Conservation (phyloP, 768 basidiomycete genomes). For the Pleurotus tuoliensis region DNA sequence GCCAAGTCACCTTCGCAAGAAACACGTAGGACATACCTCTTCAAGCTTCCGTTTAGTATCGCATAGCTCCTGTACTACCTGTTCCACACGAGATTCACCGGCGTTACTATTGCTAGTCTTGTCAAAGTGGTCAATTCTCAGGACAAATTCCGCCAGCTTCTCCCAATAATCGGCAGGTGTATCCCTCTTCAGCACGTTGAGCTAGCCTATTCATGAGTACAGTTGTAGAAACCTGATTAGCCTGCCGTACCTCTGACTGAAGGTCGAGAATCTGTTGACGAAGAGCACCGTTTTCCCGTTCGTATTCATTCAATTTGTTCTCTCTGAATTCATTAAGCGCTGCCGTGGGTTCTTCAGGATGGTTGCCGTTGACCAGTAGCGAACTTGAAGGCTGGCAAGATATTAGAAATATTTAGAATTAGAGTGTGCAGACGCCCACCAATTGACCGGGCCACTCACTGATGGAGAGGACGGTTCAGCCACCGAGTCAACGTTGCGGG, state of each 20-base stretch:
- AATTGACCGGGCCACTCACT: slow-evolving; percentile 68
- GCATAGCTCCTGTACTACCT: background rate
- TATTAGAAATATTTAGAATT: slow-evolving; percentile 42
- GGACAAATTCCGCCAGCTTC: background rate
- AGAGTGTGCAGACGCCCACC: slow-evolving; percentile 58
- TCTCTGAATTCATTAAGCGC: slow-evolving; percentile 39
- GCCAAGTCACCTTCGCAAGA: slow-evolving; percentile 12
- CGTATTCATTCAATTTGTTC: slow-evolving; percentile 43
- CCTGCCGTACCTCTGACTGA: no score
- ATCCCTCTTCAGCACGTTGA: no score
- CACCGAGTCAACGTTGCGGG: slow-evolving; percentile 44
- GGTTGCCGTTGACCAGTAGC: slow-evolving; percentile 32
- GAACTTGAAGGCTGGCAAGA: slow-evolving; percentile 35
- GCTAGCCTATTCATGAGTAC: no score
- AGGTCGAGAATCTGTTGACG: no score
- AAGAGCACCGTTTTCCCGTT: slow-evolving; percentile 40
- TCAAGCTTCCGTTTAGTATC: slow-evolving; percentile 40
- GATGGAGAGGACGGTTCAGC: slow-evolving; percentile 58
- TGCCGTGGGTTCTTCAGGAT: slow-evolving; percentile 21
- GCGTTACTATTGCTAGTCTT: background rate
- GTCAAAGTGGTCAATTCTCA: background rate
- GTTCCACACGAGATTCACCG: slow-evolving; percentile 7
- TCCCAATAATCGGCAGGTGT: background rate
- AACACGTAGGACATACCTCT: slow-evolving; percentile 31
- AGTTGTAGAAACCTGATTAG: no score